Evolutionary conservation across 768 basidiomycete genomes (phyloP).

Genomic region (Arthromyces matolae): DNA sequence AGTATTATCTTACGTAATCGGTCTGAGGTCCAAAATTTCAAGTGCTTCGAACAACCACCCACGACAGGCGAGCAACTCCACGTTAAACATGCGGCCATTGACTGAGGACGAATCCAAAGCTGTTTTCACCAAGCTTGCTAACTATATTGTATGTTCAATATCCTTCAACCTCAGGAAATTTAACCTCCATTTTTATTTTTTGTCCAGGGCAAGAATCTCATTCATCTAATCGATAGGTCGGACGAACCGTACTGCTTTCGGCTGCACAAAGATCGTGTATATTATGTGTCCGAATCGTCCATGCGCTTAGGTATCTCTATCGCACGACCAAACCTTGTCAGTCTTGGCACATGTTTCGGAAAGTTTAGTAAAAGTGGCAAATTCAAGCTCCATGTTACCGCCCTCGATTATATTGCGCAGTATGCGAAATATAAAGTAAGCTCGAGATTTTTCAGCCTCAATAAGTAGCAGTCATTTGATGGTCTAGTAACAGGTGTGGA

Average conservation of each 20-base stretch:
- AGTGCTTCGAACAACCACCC: background rate
- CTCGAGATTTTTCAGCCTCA: background rate
- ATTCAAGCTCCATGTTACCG: slow-evolving; percentile 95
- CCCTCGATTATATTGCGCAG: slow-evolving; percentile 89
- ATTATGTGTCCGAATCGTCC: slow-evolving; percentile 92
- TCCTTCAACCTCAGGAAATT: background rate
- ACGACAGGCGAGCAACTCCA: too few species aligned
- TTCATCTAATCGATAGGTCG: slow-evolving; percentile 90
- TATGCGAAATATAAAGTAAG: slow-evolving; percentile 97
- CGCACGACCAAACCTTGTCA: slow-evolving; percentile 88
- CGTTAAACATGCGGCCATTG: slow-evolving; percentile 76
- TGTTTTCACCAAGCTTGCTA: slow-evolving; percentile 94
- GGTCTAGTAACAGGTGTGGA: slow-evolving; percentile 72
- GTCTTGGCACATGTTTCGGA: slow-evolving; percentile 93
- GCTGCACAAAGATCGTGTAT: slow-evolving; percentile 90
- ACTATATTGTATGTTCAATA: slow-evolving; percentile 75
- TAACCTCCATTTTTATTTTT: too few species aligned
- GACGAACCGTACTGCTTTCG: slow-evolving; percentile 97
- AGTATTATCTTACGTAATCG: background rate
- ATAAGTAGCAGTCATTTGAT: background rate
- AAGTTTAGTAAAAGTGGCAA: slow-evolving; percentile 97
- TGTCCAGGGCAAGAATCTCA: slow-evolving; percentile 86
- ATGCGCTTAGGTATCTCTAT: slow-evolving; percentile 92
- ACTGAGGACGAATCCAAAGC: slow-evolving; percentile 97
- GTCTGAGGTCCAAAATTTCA: slow-evolving; percentile 8